phyloP scores from a whole-genome alignment of 1,139 yeast species.

The Suhomyces ambrosiae region DNA sequence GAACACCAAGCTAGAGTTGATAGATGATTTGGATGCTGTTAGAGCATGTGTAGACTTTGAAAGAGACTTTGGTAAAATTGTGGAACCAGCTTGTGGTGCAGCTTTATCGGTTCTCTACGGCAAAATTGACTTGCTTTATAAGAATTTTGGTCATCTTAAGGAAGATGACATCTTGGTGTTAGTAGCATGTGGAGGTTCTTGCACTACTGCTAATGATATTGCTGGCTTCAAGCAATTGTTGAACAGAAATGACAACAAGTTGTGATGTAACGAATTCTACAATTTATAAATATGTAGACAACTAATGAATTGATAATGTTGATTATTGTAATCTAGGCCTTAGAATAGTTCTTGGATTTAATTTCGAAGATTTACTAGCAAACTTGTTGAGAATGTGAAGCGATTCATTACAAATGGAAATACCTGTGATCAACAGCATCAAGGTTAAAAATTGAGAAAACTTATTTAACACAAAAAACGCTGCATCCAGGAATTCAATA shows the following conservation, averaged over 20 bases:
- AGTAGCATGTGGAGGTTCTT: constrained; percentile 68
- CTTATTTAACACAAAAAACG: no score
- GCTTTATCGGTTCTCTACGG: constrained; percentile 56
- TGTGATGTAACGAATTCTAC: constrained; percentile 7
- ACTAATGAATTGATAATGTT: no score
- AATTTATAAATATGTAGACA: not conserved
- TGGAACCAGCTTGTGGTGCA: constrained; percentile 82
- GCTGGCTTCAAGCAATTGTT: constrained; percentile 17
- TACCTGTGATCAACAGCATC: no score
- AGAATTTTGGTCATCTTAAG: constrained; percentile 32
- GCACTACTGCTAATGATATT: constrained; percentile 30
- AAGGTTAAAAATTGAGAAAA: no score
- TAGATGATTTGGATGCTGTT: constrained; percentile 59
- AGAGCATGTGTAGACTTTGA: constrained; percentile 53
- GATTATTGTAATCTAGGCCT: not conserved
- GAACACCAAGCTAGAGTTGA: constrained; percentile 46
- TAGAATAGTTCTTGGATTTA: no score
- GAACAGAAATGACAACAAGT: constrained; percentile 18
- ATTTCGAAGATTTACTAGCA: no score
- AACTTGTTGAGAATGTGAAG: no score
- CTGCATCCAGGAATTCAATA: no score
- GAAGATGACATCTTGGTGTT: constrained; percentile 55
- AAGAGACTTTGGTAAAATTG: constrained; percentile 49
- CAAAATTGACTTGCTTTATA: constrained; percentile 33
- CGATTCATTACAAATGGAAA: no score